These are phyloP conservation scores for Prosopis cineraria DNA, from an alignment of 306 rosid genomes.

Conservation along the genomic window DNA sequence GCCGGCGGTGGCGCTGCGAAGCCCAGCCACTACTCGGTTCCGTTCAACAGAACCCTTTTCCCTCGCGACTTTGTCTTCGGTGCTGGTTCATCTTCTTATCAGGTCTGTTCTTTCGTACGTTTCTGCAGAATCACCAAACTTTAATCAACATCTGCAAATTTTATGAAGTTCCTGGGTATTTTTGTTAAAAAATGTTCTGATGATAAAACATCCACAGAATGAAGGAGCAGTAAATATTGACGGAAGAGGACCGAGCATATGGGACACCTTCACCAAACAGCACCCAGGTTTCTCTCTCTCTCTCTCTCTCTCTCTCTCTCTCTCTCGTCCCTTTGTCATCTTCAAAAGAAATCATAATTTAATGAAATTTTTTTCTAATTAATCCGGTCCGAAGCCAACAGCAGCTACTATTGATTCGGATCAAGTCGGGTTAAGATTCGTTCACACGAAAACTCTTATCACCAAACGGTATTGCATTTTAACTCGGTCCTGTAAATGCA, in stretches of 20 bases:
- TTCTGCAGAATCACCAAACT: background rate
- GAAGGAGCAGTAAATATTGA: background rate
- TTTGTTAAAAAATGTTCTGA: background rate
- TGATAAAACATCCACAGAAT: no score
- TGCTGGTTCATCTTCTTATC: slow-evolving; percentile 49
- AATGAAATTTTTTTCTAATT: no score
- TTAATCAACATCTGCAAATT: background rate
- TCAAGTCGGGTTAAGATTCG: no score
- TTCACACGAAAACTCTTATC: no score
- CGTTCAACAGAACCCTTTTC: slow-evolving; percentile 41
- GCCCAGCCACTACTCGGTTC: slow-evolving; percentile 19
- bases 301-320: no score
- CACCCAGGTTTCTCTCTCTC: slow-evolving; percentile 24
- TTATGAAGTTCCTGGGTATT: background rate
- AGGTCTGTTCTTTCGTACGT: no score
- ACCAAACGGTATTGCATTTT: no score
- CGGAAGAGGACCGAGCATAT: slow-evolving; percentile 49
- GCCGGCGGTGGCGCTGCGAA: background rate
- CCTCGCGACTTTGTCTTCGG: slow-evolving; percentile 48
- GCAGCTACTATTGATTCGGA: no score
- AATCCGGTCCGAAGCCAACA: no score
- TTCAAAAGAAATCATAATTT: no score
- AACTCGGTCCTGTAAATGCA: no score
- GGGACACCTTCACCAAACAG: slow-evolving; percentile 41
- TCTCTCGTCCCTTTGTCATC: no score